These are phyloP conservation scores for Orbilia blumenaviensis DNA, from an alignment of 2,329 filamentous ascomycete species.

Conservation along the genomic window DNA sequence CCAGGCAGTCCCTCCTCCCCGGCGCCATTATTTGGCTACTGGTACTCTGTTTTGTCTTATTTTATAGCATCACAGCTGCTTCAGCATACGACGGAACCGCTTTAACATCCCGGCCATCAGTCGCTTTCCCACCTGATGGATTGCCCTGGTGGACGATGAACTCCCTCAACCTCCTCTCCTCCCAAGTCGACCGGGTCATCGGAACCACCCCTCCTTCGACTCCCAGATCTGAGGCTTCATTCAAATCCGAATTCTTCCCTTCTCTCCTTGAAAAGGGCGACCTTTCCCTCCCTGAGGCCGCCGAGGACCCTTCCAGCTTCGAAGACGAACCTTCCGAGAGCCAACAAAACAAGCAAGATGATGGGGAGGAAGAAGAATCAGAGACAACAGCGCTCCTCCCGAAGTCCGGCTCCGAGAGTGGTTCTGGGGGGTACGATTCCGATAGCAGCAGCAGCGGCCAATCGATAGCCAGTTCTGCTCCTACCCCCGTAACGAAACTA, in stretches of 20 bases:
- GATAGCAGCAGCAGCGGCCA: slow-evolving; percentile 2
- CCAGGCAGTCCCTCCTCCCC: no score
- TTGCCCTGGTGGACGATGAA: slow-evolving; percentile 77
- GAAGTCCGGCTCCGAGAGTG: slow-evolving; percentile 57
- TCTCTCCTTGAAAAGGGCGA: slow-evolving; percentile 55
- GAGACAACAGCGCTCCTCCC: slow-evolving; percentile 57
- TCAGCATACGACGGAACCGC: no score
- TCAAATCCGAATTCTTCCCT: slow-evolving; percentile 65
- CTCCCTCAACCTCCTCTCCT: slow-evolving; percentile 92
- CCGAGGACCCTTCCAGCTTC: slow-evolving; percentile 56
- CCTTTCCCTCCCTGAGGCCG: slow-evolving; percentile 60
- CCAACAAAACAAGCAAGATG: slow-evolving; percentile 59
- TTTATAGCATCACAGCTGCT: no score
- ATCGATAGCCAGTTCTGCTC: slow-evolving; percentile 14
- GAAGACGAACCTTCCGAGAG: slow-evolving; percentile 50
- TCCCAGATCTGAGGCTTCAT: slow-evolving; percentile 60
- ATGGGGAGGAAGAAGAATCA: slow-evolving; percentile 60
- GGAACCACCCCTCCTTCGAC: slow-evolving; percentile 67
- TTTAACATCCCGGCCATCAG: slow-evolving; percentile 12
- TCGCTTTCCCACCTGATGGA: slow-evolving; percentile 62
- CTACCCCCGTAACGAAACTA: slow-evolving; percentile 25
- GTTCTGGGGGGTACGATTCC: slow-evolving; percentile 58
- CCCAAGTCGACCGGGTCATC: slow-evolving; percentile 71
- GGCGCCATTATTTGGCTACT: not conserved
- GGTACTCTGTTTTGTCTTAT: not conserved